Evolutionary conservation across 176 grass and related monocot species (phyloP).

Genomic region (Bolboschoenus planiculmis): DNA sequence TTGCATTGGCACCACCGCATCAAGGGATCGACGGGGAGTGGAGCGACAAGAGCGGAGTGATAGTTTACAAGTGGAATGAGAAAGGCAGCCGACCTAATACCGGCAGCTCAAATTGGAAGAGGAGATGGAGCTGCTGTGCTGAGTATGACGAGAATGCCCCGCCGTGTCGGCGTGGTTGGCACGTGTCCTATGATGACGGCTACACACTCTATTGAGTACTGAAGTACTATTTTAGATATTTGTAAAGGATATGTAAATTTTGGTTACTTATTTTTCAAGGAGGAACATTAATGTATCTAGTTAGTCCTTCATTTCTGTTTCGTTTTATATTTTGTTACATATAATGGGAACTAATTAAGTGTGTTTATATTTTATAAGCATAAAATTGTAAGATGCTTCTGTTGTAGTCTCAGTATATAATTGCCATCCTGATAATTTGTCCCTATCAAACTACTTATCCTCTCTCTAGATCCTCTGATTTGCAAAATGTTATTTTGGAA

Average conservation of each 20-base stretch:
- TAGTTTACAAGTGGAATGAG: slow-evolving; percentile 79
- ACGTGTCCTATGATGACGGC: slow-evolving; percentile 73
- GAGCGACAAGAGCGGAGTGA: slow-evolving; percentile 72
- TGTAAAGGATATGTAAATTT: neutral
- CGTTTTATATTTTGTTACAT: neutral
- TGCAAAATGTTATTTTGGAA: neutral
- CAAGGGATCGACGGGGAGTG: slow-evolving; percentile 84
- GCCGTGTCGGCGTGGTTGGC: slow-evolving; percentile 46
- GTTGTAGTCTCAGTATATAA: neutral
- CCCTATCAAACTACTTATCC: neutral
- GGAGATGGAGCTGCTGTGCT: slow-evolving; percentile 69
- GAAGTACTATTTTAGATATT: neutral
- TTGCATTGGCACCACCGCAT: slow-evolving; percentile 63
- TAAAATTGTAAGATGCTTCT: neutral
- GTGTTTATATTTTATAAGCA: neutral
- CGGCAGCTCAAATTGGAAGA: slow-evolving; percentile 55
- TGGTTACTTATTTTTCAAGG: neutral
- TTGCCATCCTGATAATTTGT: neutral
- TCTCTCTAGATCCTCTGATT: neutral
- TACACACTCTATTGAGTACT: slow-evolving; percentile 49
- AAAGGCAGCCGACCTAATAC: slow-evolving; percentile 37
- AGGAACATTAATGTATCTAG: neutral
- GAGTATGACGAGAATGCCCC: slow-evolving; percentile 52
- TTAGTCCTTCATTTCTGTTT: neutral
- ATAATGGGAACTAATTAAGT: neutral